These are phyloP conservation scores for Trichoderma cornu-damae DNA, from an alignment of 2,329 filamentous ascomycete genomes.

Conservation along the genomic window DNA sequence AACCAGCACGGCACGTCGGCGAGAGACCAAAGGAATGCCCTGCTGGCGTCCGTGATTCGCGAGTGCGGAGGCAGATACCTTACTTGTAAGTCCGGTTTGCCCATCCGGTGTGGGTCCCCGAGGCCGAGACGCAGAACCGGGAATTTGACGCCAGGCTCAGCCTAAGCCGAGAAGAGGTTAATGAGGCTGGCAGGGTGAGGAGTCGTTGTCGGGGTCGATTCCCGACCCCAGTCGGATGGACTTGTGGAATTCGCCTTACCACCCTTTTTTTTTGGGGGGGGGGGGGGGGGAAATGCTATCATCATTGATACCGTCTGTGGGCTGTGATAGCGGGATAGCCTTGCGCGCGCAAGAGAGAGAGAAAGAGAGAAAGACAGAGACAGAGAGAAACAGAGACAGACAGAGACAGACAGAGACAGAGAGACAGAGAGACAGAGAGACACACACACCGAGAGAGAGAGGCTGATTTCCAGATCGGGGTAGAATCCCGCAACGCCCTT, in stretches of 20 bases:
- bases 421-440: too few relatives aligned
- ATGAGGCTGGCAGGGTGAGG: not conserved
- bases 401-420: too few relatives aligned
- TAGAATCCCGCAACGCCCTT: not conserved
- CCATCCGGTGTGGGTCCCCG: constrained; percentile 14
- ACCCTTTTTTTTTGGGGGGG: too few relatives aligned
- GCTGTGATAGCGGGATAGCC: not conserved
- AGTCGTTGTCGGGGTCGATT: constrained; percentile 19
- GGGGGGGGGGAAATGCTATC: not conserved
- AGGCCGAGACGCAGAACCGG: constrained; percentile 5
- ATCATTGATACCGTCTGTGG: not conserved
- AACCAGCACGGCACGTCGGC: too few relatives aligned
- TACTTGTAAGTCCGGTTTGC: not conserved
- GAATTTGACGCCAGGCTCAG: not conserved
- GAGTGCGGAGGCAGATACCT: not conserved
- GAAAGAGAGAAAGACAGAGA: too few relatives aligned
- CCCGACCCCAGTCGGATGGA: constrained; percentile 13
- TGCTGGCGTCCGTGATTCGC: not conserved
- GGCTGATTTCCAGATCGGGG: not conserved
- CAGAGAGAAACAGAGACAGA: too few relatives aligned
- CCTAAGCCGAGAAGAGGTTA: constrained; percentile 2
- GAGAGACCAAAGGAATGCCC: not conserved
- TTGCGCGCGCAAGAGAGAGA: not conserved
- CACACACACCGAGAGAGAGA: too few relatives aligned
- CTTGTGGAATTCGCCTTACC: too few relatives aligned